Base-by-base conservation (phyloP, 495 filamentous ascomycete genomes). In the Talaromyces stipitatus region DNA sequence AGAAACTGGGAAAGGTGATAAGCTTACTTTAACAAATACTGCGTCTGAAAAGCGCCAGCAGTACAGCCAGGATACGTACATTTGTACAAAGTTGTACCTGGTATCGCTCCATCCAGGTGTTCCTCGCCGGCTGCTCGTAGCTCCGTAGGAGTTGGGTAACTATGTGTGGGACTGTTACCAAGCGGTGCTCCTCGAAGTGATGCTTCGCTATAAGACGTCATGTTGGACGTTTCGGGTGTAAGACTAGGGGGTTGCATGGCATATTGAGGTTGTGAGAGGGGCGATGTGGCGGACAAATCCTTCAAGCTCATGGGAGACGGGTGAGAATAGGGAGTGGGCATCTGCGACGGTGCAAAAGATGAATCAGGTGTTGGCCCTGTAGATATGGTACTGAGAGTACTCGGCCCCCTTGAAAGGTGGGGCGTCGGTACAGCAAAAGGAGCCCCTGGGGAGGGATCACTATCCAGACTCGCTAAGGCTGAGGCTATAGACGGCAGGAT, bases 41-140 rank as follows among this genome's bases (percentile, higher is more conserved):
- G 94, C 1, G 94, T 97, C 69, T 96, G 91, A 63, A 98, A 98
- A 4, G 94, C 89, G 18, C 81, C 68, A 41, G 92, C 92, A 23
- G 65, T 91, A 64, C 94, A 98, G 9, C 86, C 88, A 1, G 78
- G 74, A 78, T 82, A 80, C n/a, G 75, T 78, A 68, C 88, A 91
- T 62, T 78, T 80, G 65, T 79, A 87, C 20, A 23, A 2, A 32
- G 69, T 70, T 20, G 70, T 69, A 18, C 66, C 58, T 18, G 66
- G 22, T 7, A 58, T 48, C 3, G 55, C 45, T 3, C 64, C 70
- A 45, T 70, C 72, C 20, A 62, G 20, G n/a, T 65, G 61, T 20
- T 65, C 50, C 8, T 59, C 55, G 3, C 62, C 14, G n/a, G 26
- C 62, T 62, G 11, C 52, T 46, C 4, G 62, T 60, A 0, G 69